Base-by-base conservation (phyloP, 1,284 basidiomycete species). In the Cryptococcus sp. region DNA sequence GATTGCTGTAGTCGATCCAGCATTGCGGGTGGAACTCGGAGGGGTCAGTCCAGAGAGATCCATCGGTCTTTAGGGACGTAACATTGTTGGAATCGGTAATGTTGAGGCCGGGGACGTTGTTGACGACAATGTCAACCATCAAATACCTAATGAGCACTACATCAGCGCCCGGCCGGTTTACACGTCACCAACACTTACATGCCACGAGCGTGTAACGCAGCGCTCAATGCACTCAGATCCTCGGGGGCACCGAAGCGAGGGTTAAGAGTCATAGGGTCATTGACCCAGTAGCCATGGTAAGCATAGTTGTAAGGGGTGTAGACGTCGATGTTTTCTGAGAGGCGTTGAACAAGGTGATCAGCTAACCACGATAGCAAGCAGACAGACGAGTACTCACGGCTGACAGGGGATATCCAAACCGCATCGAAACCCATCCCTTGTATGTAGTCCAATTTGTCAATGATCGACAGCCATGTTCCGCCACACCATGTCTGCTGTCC, bases 101-200 rank as follows among this genome's bases (percentile, higher is more conserved):
- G 40, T 52, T 61, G 10, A 74, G 45, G 4, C 86, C 79, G 73
- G 87, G 88, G 50, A 89, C 84, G 73, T 88, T 86, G 76, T 90
- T 90, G 31, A 88, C 84, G 40, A 89, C 88, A 49, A 90, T 79
- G 71, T 90, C 88, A 60, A 90, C 84, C 89, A 90, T 90, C 64
- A 89, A 79, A 69, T 85, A 86, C 84, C 83, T 84, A 50, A 3
- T 50, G 11, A 22, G 27, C 22, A 31, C 23, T 22, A 23, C 20
- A 31, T 20, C 4, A 44, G 10, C 31, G 10, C 13, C 2, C 13
- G 31, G 13, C 7, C 31, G 5, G 2, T 35, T 6, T n/a, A 19
- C 15, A 8, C 11, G 22, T 11, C 19, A 15, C 39, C 23, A 8
- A n/a, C 22, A 69, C 81, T 53, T 60, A 87, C 88, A 90, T 90